Conservation (phyloP, 2,329 filamentous ascomycete species). For the Paramyrothecium roridum region DNA sequence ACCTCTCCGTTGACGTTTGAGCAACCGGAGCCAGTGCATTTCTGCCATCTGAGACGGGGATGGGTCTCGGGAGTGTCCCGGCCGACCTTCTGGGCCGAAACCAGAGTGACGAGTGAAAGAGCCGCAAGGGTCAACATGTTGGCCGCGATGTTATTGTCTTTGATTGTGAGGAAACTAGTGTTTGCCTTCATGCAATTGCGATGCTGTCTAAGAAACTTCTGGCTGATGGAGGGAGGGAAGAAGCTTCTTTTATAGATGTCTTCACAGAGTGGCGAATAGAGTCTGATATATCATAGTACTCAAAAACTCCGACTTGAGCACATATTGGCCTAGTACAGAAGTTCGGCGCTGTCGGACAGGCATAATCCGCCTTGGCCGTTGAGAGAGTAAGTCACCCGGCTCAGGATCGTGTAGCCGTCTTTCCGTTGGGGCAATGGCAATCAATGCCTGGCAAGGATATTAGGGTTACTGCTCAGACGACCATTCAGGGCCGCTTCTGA, state of each 20-base stretch:
- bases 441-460: not conserved
- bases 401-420: not conserved
- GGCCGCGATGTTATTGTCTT: not conserved
- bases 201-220: not conserved
- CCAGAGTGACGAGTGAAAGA: constrained; percentile 9
- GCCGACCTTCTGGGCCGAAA: constrained; percentile 38
- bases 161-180: not conserved
- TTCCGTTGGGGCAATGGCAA: not conserved
- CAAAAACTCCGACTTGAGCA: not conserved
- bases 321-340: not conserved
- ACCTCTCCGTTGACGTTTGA: constrained; percentile 38
- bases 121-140: constrained; percentile 9
- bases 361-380: not conserved
- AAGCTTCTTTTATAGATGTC: not conserved
- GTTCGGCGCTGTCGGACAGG: not conserved
- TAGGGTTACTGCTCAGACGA: not conserved
- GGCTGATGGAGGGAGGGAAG: not conserved
- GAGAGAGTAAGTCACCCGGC: not conserved
- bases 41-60: constrained; percentile 40
- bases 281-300: not conserved
- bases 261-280: not conserved
- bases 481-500: not conserved
- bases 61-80: constrained; percentile 36
- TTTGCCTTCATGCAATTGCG: not conserved
- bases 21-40: constrained; percentile 41